Base-by-base conservation (phyloP, 768 basidiomycete species). In the Termitomyces sp. region DNA sequence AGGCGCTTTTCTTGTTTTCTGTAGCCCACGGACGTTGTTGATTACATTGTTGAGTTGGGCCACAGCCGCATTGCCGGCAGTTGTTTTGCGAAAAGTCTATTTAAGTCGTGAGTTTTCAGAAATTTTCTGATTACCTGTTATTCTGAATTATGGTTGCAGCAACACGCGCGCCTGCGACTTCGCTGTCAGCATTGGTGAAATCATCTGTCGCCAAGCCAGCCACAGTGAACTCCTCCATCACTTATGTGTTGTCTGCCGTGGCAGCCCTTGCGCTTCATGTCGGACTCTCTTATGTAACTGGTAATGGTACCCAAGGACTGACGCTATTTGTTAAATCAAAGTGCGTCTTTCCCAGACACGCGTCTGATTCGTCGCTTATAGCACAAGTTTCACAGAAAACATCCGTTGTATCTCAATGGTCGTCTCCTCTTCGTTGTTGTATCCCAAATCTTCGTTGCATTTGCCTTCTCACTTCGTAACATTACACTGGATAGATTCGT, bases 381-480 rank as follows among this genome's bases (percentile, higher is more conserved):
- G 14, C 59, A 37, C 37, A 27, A 46, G 34, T 43, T 38, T 3
- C 37, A 23, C 47, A 90, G 88, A 64, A 90, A 87, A 69, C 87
- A 91, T 58, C 88, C 87, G 0, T 82, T 83, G 60, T 85, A 89
- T 63, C 74, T 90, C 21, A 90, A 90, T 53, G 87, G 87, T 1
- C 81, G 82, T 17, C 71, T 89, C 5, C 60, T 90, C 8, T 88
- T 87, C 65, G 66, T 89, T 17, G 52, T 82, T 25, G 61, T 81
- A 46, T 77, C 82, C 0, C 89, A 90, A 65, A 10, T 76, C 2
- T 70, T 72, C 41, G 63, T 79, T 9, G 82, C 82, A 0, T 42
- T 71, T 7, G 71, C 74, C 2, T 89, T 79, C 59, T 69, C 77
- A 1, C 66, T 87, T 21, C 78, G 89, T 7, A 83, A 81, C 34